Percentiles rank a stretch among this genome's conserved stretches.
Conservation (phyloP, 2,329 filamentous ascomycete genomes). For the Aspergillaceae sp. region DNA sequence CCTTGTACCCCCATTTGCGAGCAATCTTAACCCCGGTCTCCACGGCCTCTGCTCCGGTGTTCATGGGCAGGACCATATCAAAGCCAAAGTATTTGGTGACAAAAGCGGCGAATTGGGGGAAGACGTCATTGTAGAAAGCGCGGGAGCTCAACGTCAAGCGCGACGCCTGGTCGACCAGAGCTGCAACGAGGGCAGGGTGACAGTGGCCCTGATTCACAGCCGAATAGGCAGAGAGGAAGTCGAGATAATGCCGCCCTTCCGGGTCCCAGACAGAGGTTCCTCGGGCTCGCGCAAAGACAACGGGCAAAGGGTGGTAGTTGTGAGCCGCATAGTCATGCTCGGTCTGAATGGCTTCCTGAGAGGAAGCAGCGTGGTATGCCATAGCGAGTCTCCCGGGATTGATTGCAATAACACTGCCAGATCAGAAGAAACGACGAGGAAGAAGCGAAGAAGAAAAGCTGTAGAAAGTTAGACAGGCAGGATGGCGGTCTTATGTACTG, state of each 20-base stretch:
- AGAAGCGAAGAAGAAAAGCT: slow-evolving; percentile 1
- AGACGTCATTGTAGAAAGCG: slow-evolving; percentile 97
- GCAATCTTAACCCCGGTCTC: slow-evolving; percentile 96
- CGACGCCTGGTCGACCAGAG: slow-evolving; percentile 78
- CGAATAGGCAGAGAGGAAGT: slow-evolving; percentile 96
- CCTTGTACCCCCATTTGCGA: slow-evolving; percentile 95
- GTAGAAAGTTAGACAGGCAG: slow-evolving; percentile 1
- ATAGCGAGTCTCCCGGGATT: slow-evolving; percentile 2
- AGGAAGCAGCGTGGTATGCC: slow-evolving; percentile 66
- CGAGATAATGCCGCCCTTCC: slow-evolving; percentile 88
- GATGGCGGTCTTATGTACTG: neutral
- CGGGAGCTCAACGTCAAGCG: slow-evolving; percentile 85
- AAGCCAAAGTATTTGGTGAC: slow-evolving; percentile 83
- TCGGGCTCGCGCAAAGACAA: slow-evolving; percentile 79
- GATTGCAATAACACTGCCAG: slow-evolving; percentile 23
- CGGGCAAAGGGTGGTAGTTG: slow-evolving; percentile 96
- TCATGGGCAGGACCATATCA: slow-evolving; percentile 98
- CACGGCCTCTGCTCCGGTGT: slow-evolving; percentile 91
- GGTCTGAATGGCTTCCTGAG: slow-evolving; percentile 65
- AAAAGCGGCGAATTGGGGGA: slow-evolving; percentile 90
- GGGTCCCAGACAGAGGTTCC: slow-evolving; percentile 94
- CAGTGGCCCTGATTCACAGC: slow-evolving; percentile 98
- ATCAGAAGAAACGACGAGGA: slow-evolving; percentile 8
- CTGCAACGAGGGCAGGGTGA: slow-evolving; percentile 89
- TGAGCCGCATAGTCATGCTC: slow-evolving; percentile 86